Evolutionary conservation across 805 yeast genomes (phyloP).

Genomic region (Helenozyma rhizophorensis): DNA sequence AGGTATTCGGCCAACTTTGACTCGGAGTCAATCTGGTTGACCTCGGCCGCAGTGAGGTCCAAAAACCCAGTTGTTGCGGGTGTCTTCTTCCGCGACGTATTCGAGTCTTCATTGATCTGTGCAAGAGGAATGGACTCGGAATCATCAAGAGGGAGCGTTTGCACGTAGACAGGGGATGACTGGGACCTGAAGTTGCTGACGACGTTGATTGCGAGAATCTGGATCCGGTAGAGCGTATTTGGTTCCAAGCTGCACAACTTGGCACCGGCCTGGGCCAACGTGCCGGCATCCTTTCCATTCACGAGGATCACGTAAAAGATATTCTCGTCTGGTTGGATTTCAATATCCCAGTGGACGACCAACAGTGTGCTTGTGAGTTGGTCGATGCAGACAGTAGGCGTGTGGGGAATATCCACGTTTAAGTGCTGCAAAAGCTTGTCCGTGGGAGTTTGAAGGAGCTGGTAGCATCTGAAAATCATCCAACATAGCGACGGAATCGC

Average conservation of each 20-base stretch:
- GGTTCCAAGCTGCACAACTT: slow-evolving; percentile 27
- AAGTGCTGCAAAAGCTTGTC: slow-evolving; percentile 43
- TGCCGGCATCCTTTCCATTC: slow-evolving; percentile 34
- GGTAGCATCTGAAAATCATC: slow-evolving; percentile 37
- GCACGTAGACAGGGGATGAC: slow-evolving; percentile 29
- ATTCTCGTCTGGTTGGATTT: slow-evolving; percentile 24
- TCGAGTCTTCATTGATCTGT: no score
- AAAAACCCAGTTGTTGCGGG: not conserved
- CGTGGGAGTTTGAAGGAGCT: slow-evolving; percentile 40
- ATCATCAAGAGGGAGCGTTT: slow-evolving; percentile 16
- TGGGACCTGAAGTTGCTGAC: slow-evolving; percentile 32
- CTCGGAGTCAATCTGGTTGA: slow-evolving; percentile 1
- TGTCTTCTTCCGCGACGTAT: no score
- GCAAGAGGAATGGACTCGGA: not conserved
- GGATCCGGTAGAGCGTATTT: slow-evolving; percentile 29
- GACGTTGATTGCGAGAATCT: slow-evolving; percentile 33
- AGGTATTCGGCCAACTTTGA: slow-evolving; percentile 3
- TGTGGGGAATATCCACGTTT: slow-evolving; percentile 51
- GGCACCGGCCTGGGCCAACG: slow-evolving; percentile 31
- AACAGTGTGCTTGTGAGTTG: slow-evolving; percentile 43
- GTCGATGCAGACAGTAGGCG: slow-evolving; percentile 53
- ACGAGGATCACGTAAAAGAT: slow-evolving; percentile 30
- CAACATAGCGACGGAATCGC: slow-evolving; percentile 33
- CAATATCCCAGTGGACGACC: slow-evolving; percentile 46
- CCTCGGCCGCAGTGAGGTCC: slow-evolving; percentile 2